phyloP scores from a whole-genome alignment of 192 early-diverging fungal species.

The Glomus cerebriforme region DNA sequence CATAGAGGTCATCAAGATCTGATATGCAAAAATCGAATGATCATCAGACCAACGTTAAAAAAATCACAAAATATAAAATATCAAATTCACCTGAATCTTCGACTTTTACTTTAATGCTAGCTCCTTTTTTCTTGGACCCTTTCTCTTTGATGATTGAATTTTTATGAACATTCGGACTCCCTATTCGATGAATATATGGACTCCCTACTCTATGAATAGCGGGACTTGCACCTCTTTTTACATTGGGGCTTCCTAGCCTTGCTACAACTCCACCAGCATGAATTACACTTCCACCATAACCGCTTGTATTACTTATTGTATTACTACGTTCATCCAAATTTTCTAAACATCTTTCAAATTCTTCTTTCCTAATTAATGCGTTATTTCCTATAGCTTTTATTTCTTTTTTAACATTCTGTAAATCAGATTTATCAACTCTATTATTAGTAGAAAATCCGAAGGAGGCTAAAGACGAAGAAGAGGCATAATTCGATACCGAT shows the following conservation, averaged over 20 bases:
- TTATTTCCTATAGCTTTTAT: background rate
- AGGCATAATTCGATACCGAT: background rate
- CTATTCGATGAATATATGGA: background rate
- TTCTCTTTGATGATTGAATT: conserved; percentile 11
- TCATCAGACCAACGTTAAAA: background rate
- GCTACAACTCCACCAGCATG: background rate
- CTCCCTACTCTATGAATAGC: background rate
- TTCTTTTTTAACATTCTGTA: background rate
- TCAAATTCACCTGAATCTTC: conserved; percentile 11
- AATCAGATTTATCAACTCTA: background rate
- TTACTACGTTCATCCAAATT: background rate
- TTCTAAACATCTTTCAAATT: background rate
- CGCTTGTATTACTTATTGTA: background rate
- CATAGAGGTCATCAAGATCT: background rate
- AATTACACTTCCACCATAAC: background rate
- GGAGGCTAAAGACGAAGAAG: background rate
- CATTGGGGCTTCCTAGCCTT: background rate
- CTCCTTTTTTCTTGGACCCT: conserved; percentile 11
- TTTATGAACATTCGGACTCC: background rate
- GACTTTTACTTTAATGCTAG: background rate
- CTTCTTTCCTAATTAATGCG: background rate
- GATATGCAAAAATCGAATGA: background rate
- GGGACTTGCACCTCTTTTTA: background rate
- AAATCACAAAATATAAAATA: background rate
- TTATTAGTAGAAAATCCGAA: background rate